Evolutionary conservation across 192 early-diverging fungal species (phyloP), one percentile per base, ranked within the genome.

Genomic region (Mortierella antarctica): DNA sequence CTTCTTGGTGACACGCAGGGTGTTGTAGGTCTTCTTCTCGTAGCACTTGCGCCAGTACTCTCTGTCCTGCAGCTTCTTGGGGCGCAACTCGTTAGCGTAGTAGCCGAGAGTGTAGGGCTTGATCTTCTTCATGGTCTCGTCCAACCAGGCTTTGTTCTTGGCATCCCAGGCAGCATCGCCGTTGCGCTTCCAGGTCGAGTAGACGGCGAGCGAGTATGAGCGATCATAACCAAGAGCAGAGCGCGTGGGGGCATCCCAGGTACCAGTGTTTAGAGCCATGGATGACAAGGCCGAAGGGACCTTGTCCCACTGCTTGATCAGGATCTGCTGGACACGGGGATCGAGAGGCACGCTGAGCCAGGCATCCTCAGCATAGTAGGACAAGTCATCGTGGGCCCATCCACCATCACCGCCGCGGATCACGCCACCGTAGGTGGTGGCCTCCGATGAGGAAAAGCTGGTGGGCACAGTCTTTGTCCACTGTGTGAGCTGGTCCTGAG

Each of bases 131-230:
- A 80, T 59, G 50, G 77, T 80, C 77, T 80, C 77, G 15, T 80
- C 77, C 65, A 72, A 67, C 77, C 77, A 80, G 6, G 40, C 59
- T 70, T 72, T 80, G 70, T 80, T 80, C 40, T 53, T 15, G 18
- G 61, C 40, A 51, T 80, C 77, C 77, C 77, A 80, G 2, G 69
- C 40, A n/a, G 70, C 70, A 40, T 70, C 72, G 6, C 77, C 77
- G 49, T 80, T 80, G 31, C 77, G 77, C 65, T 80, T 80, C 77
- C 77, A 80, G 60, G 70, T 68, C 17, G 77, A 80, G 70, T 80
- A 80, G 39, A 80, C 63, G 47, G 70, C 71, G 31, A 80, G 57
- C 0, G 77, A 71, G 70, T 80, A 80, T 1, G 77, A 82, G 62
- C 67, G 72, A 20, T 74, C 80, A 23, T 62, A 73, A 2, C 71